phyloP scores from a whole-genome alignment of 148 eudicot species.

The Chenopodium album region DNA sequence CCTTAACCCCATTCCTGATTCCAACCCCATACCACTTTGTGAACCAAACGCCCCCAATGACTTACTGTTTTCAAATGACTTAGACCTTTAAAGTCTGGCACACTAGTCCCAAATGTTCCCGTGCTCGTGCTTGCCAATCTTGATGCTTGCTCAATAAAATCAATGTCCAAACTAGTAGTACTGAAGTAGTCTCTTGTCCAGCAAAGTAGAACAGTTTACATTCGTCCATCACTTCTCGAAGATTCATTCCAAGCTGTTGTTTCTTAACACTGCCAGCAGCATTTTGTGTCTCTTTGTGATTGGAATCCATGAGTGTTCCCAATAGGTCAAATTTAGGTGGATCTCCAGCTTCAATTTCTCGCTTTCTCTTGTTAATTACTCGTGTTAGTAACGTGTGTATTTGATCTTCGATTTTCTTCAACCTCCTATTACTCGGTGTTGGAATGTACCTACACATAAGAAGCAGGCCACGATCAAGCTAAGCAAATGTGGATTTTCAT shows the following conservation, averaged over 20 bases:
- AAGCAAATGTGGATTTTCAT: too few species aligned
- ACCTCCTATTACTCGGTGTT: slow-evolving; percentile 9
- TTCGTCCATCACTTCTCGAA: slow-evolving; percentile 7
- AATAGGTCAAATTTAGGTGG: slow-evolving; percentile 2
- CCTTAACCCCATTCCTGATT: too few species aligned
- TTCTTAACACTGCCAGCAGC: too few species aligned
- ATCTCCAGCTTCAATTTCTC: not conserved
- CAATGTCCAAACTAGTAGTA: slow-evolving; percentile 19
- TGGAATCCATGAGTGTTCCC: slow-evolving; percentile 19
- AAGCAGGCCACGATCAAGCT: not conserved
- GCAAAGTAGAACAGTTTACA: slow-evolving; percentile 1
- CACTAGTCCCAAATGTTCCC: slow-evolving; percentile 12
- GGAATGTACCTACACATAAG: slow-evolving; percentile 7
- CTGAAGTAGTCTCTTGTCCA: slow-evolving; percentile 17
- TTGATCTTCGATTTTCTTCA: not conserved
- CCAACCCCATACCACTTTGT: too few species aligned
- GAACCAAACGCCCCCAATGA: too few species aligned
- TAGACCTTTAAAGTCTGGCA: slow-evolving; percentile 7
- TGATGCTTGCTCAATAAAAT: slow-evolving; percentile 14
- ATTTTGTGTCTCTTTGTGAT: not conserved
- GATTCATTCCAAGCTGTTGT: not conserved
- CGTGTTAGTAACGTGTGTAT: not conserved
- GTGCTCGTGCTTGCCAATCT: slow-evolving; percentile 23
- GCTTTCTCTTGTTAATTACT: slow-evolving; percentile 1
- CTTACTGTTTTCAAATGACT: slow-evolving; percentile 19